These are phyloP conservation scores for Nitzschia sp. DNA, from an alignment of 108 stramenopile species.

Conservation along the genomic window DNA sequence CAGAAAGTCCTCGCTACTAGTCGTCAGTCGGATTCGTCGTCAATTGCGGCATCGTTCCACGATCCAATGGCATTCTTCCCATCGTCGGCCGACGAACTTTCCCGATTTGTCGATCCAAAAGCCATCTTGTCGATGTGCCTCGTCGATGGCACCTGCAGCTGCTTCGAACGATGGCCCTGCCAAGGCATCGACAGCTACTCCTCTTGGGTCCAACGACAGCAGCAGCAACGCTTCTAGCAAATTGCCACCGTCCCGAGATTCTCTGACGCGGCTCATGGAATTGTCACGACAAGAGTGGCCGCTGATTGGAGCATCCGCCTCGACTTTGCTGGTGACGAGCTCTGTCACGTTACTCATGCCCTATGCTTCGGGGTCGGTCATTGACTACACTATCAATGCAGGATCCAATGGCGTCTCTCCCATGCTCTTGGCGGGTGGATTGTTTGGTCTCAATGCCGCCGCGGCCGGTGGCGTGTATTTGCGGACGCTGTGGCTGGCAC, in stretches of 20 bases:
- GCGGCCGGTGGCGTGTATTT: conserved; percentile 71
- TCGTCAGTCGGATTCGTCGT: too few species aligned
- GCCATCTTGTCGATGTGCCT: too few species aligned
- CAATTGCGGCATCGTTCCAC: too few species aligned
- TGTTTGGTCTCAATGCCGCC: conserved; percentile 61
- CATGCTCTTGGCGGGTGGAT: conserved; percentile 45
- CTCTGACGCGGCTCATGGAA: conserved; percentile 28
- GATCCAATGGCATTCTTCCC: too few species aligned
- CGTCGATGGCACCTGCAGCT: too few species aligned
- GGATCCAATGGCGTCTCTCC: conserved; percentile 35
- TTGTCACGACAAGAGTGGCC: conserved; percentile 48
- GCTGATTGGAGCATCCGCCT: conserved; percentile 57
- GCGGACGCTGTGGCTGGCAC: conserved; percentile 59
- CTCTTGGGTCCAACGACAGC: too few species aligned
- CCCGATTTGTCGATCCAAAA: too few species aligned
- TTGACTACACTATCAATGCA: conserved; percentile 59
- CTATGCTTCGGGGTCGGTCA: conserved; percentile 67
- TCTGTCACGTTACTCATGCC: conserved; percentile 76
- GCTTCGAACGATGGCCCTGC: too few species aligned
- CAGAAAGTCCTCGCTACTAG: too few species aligned
- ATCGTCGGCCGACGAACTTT: too few species aligned
- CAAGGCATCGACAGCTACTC: too few species aligned
- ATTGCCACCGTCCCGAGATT: conserved; percentile 17
- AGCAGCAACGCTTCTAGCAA: too few species aligned
- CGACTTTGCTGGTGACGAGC: conserved; percentile 61